These are phyloP conservation scores for Lactarius akahatsu DNA, from an alignment of 768 basidiomycete genomes.

Conservation along the genomic window DNA sequence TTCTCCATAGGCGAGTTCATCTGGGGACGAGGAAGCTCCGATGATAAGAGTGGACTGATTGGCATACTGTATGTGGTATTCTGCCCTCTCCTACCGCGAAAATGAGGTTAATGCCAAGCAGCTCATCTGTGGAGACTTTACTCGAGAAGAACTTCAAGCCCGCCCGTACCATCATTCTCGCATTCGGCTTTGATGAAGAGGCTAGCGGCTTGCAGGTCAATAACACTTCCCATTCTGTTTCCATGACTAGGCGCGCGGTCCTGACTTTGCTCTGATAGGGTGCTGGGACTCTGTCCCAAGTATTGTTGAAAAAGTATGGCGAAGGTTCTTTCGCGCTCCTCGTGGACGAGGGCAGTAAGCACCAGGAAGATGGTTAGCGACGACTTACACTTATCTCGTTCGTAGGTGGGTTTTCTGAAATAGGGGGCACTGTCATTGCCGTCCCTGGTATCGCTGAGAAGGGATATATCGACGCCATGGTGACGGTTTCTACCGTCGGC, in stretches of 20 bases:
- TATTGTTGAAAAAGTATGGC: conserved; percentile 63
- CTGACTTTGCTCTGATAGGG: conserved; percentile 42
- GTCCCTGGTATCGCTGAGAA: conserved; percentile 70
- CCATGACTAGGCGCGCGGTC: not conserved
- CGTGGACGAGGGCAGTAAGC: conserved; percentile 83
- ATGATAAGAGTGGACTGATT: conserved; percentile 39
- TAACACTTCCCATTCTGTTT: not conserved
- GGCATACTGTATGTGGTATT: conserved; percentile 34
- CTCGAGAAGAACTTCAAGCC: conserved; percentile 42
- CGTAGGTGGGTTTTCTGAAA: conserved; percentile 50
- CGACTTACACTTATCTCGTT: conserved; percentile 5
- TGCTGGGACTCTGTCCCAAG: conserved; percentile 47
- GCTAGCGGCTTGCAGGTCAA: conserved; percentile 32
- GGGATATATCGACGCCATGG: conserved; percentile 59
- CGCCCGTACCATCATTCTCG: conserved; percentile 34
- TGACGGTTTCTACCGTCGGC: conserved; percentile 69
- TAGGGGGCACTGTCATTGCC: conserved; percentile 56
- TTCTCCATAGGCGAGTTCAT: conserved; percentile 31
- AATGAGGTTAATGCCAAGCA: conserved; percentile 12
- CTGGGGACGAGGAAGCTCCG: conserved; percentile 39
- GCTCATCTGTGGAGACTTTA: conserved; percentile 42
- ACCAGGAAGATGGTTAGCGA: not conserved
- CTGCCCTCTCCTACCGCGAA: not conserved
- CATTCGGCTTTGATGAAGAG: conserved; percentile 47
- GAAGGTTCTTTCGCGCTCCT: conserved; percentile 70